Conservation (phyloP, 495 filamentous ascomycete genomes). For the Podospora conica region DNA sequence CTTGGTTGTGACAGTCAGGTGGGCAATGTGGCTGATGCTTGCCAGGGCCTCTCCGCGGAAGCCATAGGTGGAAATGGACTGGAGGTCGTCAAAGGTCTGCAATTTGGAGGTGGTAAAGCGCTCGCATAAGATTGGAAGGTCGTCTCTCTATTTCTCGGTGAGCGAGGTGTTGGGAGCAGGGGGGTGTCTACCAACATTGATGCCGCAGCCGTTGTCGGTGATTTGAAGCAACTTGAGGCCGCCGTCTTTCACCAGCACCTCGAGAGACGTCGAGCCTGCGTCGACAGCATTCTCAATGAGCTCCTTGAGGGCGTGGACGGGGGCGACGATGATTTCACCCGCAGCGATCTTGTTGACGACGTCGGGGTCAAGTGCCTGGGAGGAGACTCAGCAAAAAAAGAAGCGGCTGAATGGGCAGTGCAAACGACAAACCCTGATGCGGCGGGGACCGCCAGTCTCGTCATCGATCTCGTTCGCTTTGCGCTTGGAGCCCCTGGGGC, state of each 20-base stretch:
- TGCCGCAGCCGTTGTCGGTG: constrained; percentile 96
- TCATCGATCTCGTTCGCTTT: constrained; percentile 45
- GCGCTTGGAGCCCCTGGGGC: constrained; percentile 56
- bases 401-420: not conserved
- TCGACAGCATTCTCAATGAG: constrained; percentile 97
- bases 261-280: constrained; percentile 85
- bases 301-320: constrained; percentile 95
- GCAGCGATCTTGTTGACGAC: constrained; percentile 99
- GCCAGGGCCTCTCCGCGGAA: constrained; percentile 96
- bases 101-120: constrained; percentile 96
- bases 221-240: constrained; percentile 97
- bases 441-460: constrained; percentile 47
- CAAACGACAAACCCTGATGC: constrained; percentile 50
- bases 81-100: constrained; percentile 90
- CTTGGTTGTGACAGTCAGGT: constrained; percentile 90
- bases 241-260: constrained; percentile 90
- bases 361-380: constrained; percentile 80
- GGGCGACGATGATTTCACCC: constrained; percentile 98
- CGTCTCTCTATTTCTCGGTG: constrained; percentile 59
- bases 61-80: constrained; percentile 88
- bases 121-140: constrained; percentile 90
- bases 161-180: constrained; percentile 1
- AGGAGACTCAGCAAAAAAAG: constrained; percentile 3
- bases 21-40: constrained; percentile 97
- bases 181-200: constrained; percentile 66